Evolutionary conservation across 1,284 basidiomycete genomes (phyloP).

Genomic region (Microbotryum silenes-acaulis): DNA sequence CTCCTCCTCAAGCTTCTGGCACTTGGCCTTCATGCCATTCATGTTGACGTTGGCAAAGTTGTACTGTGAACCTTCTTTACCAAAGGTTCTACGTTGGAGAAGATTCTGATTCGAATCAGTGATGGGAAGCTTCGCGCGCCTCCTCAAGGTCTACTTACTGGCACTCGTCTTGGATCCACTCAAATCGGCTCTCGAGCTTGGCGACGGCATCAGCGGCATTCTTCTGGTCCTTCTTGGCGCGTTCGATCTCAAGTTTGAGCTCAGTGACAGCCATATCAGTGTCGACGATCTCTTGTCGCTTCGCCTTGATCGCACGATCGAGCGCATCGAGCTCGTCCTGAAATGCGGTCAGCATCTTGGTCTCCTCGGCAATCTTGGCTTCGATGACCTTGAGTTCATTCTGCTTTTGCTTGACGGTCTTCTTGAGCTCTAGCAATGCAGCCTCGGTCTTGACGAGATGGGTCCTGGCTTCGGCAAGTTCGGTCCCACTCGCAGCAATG

Average conservation of each 20-base stretch:
- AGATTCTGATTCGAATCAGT: not conserved
- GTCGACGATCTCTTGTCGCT: conserved; percentile 66
- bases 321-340: conserved; percentile 79
- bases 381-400: conserved; percentile 48
- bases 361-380: conserved; percentile 67
- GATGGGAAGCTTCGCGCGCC: not conserved
- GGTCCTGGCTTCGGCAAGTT: conserved; percentile 55
- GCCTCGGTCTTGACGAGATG: conserved; percentile 55
- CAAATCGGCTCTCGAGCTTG: conserved; percentile 66
- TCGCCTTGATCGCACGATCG: conserved; percentile 68
- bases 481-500: conserved; percentile 53
- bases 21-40: conserved; percentile 55
- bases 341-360: conserved; percentile 75
- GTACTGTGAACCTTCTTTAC: conserved; percentile 70
- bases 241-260: conserved; percentile 49
- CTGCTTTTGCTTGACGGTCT: conserved; percentile 46
- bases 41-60: conserved; percentile 75
- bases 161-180: conserved; percentile 83
- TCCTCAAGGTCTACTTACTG: conserved; percentile 50
- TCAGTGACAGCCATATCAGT: conserved; percentile 62
- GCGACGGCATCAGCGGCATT: conserved; percentile 36
- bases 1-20: conserved; percentile 66
- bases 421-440: conserved; percentile 57
- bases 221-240: conserved; percentile 46
- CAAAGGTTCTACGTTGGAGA: conserved; percentile 54